Percentiles rank a stretch among this genome's conserved stretches.
phyloP scores from a whole-genome alignment of 768 basidiomycete genomes.

The Lactifluus subvellereus region DNA sequence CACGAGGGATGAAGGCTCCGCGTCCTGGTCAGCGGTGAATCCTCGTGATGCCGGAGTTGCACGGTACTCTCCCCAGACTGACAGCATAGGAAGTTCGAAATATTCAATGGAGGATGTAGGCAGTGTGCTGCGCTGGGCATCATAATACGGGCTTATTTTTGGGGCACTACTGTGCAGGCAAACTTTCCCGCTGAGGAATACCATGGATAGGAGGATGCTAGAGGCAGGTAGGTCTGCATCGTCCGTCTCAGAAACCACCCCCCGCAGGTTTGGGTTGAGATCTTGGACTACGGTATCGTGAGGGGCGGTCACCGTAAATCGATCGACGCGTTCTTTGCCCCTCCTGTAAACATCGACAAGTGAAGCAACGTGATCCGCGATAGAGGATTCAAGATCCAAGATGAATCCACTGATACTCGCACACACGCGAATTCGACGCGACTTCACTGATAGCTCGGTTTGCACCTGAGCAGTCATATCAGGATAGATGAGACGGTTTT shows the following conservation, averaged over 20 bases:
- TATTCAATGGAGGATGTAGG: conserved; percentile 51
- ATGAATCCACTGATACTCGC: conserved; percentile 81
- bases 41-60: conserved; percentile 46
- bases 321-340: conserved; percentile 72
- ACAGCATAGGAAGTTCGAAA: conserved; percentile 69
- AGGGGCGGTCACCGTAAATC: conserved; percentile 51
- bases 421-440: conserved; percentile 52
- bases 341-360: conserved; percentile 78
- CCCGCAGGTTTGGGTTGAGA: neutral
- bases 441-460: conserved; percentile 43
- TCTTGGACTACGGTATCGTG: conserved; percentile 32
- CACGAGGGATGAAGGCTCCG: conserved; percentile 56
- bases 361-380: conserved; percentile 75
- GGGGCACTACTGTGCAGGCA: conserved; percentile 54
- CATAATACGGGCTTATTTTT: conserved; percentile 29
- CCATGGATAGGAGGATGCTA: conserved; percentile 57
- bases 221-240: conserved; percentile 46
- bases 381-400: conserved; percentile 75
- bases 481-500: conserved; percentile 72
- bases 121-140: conserved; percentile 50
- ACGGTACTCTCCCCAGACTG: conserved; percentile 80
- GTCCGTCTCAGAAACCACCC: conserved; percentile 22
- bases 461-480: conserved; percentile 72
- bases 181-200: conserved; percentile 82
- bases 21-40: conserved; percentile 27